Conservation (phyloP, 1,139 yeast genomes). For the Taiozyma sp. region DNA sequence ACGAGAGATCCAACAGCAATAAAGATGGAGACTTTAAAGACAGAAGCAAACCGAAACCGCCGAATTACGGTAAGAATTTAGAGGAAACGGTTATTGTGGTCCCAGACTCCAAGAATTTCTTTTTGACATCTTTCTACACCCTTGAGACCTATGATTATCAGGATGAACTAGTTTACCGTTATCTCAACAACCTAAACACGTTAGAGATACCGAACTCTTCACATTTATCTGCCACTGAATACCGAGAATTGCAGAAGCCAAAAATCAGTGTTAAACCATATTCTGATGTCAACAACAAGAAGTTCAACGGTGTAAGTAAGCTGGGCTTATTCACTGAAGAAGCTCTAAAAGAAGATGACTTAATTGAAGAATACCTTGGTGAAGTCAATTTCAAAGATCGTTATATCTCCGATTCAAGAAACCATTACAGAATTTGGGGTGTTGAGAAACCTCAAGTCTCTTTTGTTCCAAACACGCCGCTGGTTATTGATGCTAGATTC, state of each 20-base stretch:
- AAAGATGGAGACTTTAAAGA: constrained; percentile 17
- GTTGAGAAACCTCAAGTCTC: constrained; percentile 79
- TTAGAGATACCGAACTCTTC: constrained; percentile 3
- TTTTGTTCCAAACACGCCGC: constrained; percentile 43
- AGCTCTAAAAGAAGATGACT: constrained; percentile 43
- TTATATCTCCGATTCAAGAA: constrained; percentile 60
- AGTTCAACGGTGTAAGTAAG: constrained; percentile 70
- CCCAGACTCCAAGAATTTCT: constrained; percentile 35
- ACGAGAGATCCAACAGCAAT: constrained; percentile 5
- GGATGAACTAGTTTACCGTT: constrained; percentile 29
- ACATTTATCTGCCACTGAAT: constrained; percentile 5
- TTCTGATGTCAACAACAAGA: constrained; percentile 25
- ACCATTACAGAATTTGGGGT: constrained; percentile 81
- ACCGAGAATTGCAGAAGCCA: constrained; percentile 6
- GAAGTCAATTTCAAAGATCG: constrained; percentile 61
- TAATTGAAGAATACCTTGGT: constrained; percentile 66
- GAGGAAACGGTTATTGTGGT: constrained; percentile 28
- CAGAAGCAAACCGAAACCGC: constrained; percentile 17
- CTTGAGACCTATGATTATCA: constrained; percentile 44
- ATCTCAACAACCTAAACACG: constrained; percentile 13
- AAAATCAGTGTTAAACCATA: constrained; percentile 28
- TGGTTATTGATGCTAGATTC: constrained; percentile 74
- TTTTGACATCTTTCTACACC: constrained; percentile 47
- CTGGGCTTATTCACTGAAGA: constrained; percentile 55
- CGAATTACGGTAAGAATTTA: constrained; percentile 19